Evolutionary conservation across 768 basidiomycete species (phyloP).

Genomic region (Mycena venus): DNA sequence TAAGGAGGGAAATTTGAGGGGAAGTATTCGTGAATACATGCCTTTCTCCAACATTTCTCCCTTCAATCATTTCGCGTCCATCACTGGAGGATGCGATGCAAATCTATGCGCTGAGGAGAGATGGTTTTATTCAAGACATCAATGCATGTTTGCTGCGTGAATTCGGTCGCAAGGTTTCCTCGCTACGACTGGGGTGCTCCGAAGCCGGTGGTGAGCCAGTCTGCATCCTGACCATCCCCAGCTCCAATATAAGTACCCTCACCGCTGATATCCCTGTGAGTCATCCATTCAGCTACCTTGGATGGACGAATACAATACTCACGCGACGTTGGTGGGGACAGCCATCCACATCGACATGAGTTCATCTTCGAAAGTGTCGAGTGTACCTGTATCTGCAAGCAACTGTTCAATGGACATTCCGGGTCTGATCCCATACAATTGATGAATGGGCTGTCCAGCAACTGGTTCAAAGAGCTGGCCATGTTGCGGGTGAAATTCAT

Average conservation of each 20-base stretch:
- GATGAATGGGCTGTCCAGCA: too few relatives aligned
- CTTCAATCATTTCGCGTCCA: too few relatives aligned
- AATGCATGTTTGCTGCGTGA: too few relatives aligned
- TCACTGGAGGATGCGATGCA: too few relatives aligned
- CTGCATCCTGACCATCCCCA: not conserved
- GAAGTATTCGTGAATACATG: too few relatives aligned
- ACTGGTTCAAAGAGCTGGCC: not conserved
- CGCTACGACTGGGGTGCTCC: not conserved
- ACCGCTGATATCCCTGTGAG: not conserved
- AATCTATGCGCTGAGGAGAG: too few relatives aligned
- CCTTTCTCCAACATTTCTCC: too few relatives aligned
- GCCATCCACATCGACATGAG: conserved; percentile 18
- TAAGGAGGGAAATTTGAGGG: too few relatives aligned
- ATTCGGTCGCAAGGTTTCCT: too few relatives aligned
- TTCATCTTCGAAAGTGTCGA: not conserved
- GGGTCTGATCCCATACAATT: not conserved
- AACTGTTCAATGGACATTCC: not conserved
- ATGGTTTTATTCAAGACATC: too few relatives aligned
- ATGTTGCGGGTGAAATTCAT: not conserved
- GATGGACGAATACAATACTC: not conserved
- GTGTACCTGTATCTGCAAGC: not conserved
- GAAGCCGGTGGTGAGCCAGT: not conserved
- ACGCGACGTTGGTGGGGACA: not conserved
- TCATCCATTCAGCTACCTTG: not conserved
- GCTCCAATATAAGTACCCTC: not conserved